Evolutionary conservation across 139 green algal species (phyloP).

Genomic region (Micromonas pusilla): DNA sequence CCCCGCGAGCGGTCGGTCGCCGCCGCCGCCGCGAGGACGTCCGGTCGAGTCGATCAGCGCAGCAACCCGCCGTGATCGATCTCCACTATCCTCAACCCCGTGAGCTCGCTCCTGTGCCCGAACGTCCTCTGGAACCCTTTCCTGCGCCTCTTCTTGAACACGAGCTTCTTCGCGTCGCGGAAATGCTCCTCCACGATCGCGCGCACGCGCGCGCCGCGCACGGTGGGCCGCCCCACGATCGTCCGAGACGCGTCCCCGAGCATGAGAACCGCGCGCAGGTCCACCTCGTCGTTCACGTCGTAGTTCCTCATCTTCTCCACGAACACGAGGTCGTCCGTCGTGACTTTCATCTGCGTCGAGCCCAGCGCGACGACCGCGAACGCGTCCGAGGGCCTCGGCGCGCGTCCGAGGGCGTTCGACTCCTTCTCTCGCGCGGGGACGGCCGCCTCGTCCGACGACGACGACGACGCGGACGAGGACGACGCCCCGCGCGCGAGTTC

Average conservation of each 20-base stretch:
- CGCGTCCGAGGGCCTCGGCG: constrained; percentile 10
- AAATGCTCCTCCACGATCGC: constrained; percentile 53
- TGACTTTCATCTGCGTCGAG: constrained; percentile 59
- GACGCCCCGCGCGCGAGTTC: too few relatives aligned
- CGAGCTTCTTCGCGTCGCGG: constrained; percentile 66
- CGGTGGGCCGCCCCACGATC: constrained; percentile 44
- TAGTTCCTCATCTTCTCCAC: constrained; percentile 53
- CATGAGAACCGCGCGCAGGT: constrained; percentile 51
- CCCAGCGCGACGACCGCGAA: constrained; percentile 64
- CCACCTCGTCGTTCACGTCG: constrained; percentile 53
- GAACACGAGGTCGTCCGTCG: constrained; percentile 57
- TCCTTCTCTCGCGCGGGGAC: too few relatives aligned
- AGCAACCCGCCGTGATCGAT: too few relatives aligned
- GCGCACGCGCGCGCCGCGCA: constrained; percentile 22
- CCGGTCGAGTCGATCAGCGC: too few relatives aligned
- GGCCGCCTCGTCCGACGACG: too few relatives aligned
- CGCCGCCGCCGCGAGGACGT: too few relatives aligned
- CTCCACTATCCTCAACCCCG: constrained; percentile 3
- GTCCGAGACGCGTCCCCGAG: constrained; percentile 47
- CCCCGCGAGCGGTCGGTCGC: too few relatives aligned
- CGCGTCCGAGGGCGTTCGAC: too few relatives aligned
- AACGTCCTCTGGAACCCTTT: constrained; percentile 68
- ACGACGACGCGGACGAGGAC: too few relatives aligned
- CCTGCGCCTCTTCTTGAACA: constrained; percentile 78
- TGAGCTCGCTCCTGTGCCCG: constrained; percentile 54